Conservation (phyloP, 1,284 basidiomycete species). For the Tylopilus sp. region DNA sequence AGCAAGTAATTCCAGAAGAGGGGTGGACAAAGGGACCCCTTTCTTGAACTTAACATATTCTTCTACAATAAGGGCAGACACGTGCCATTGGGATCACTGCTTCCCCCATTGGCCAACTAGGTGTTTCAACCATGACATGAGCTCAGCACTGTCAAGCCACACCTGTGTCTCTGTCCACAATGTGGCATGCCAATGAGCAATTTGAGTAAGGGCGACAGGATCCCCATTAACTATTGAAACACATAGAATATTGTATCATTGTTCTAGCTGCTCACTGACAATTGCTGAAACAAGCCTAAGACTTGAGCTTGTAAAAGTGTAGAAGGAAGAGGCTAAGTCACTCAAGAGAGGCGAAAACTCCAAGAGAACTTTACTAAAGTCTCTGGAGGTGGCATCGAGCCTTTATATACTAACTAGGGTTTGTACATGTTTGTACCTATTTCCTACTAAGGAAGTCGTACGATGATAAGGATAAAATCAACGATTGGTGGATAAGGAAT, state of each 20-base stretch:
- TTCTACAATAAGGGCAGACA: conserved; percentile 76
- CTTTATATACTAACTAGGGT: no score
- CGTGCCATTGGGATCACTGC: conserved; percentile 64
- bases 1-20: conserved; percentile 43
- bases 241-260: conserved; percentile 70
- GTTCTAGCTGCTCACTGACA: conserved; percentile 70
- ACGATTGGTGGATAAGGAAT: no score
- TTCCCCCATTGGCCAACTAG: conserved; percentile 58
- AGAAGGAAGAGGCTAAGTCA: no score
- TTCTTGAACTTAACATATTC: conserved; percentile 63
- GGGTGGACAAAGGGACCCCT: conserved; percentile 55
- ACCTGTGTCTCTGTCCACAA: conserved; percentile 58
- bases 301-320: no score
- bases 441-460: no score
- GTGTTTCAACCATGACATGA: conserved; percentile 78
- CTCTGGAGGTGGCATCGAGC: no score
- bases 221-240: conserved; percentile 47
- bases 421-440: no score
- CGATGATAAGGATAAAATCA: no score
- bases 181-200: conserved; percentile 68
- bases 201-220: conserved; percentile 58
- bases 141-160: conserved; percentile 70
- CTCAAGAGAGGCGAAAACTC: no score
- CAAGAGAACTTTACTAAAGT: no score
- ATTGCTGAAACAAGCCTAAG: no score